A percentile compares a stretch with the other conserved stretches of the same genome.
These are phyloP conservation scores for Volvox reticuliferus DNA, from an alignment of 139 green algal species.

Conservation along the genomic window DNA sequence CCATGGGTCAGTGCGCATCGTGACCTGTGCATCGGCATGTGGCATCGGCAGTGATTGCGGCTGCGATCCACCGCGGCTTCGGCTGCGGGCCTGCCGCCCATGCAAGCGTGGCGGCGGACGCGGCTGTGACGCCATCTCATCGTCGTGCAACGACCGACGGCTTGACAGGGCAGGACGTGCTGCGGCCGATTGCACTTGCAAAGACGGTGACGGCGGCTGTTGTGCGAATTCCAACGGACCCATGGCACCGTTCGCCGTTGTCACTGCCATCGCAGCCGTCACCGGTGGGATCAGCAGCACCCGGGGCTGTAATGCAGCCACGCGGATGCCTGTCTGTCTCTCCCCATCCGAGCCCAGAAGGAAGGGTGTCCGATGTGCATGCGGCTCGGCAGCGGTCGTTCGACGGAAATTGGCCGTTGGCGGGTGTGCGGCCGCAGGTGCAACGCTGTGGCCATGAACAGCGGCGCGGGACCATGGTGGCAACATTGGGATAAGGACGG, in stretches of 20 bases:
- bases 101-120: background rate
- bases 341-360: background rate
- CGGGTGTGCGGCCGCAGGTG: background rate
- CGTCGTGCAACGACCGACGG: too few relatives aligned
- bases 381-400: background rate
- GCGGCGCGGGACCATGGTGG: too few relatives aligned
- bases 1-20: too few relatives aligned
- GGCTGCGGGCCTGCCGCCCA: background rate
- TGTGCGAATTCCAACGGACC: background rate
- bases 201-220: background rate
- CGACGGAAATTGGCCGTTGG: background rate
- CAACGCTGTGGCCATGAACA: background rate
- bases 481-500: too few relatives aligned
- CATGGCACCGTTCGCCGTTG: background rate
- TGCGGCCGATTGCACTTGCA: too few relatives aligned
- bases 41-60: background rate
- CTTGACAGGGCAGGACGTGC: background rate
- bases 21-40: too few relatives aligned
- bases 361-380: background rate
- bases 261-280: too few relatives aligned
- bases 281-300: background rate
- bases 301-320: background rate
- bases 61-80: background rate
- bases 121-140: background rate
- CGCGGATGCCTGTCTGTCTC: background rate